These are phyloP conservation scores for Auricularia sp. DNA, from an alignment of 768 basidiomycete genomes.

Conservation along the genomic window DNA sequence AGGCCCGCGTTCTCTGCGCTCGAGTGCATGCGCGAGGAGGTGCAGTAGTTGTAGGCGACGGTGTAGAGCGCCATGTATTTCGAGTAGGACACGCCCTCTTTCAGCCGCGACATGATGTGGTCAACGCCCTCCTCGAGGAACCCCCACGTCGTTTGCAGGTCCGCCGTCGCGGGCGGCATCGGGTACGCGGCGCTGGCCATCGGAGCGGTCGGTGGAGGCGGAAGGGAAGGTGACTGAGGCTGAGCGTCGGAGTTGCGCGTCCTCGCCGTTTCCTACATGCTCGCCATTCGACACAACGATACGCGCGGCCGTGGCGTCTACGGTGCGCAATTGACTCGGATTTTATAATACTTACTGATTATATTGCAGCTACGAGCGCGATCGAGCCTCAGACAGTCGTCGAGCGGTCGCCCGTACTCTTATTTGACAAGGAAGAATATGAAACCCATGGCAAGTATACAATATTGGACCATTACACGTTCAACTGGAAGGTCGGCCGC, in stretches of 20 bases:
- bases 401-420: conserved; percentile 79
- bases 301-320: conserved; percentile 48
- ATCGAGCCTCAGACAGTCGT: conserved; percentile 59
- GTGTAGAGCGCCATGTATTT: conserved; percentile 87
- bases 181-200: neutral
- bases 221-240: no score
- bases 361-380: conserved; percentile 33
- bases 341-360: neutral
- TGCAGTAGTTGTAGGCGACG: conserved; percentile 97
- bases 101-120: conserved; percentile 86
- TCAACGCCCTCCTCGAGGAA: conserved; percentile 40
- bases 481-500: conserved; percentile 60
- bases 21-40: conserved; percentile 46
- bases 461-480: conserved; percentile 64
- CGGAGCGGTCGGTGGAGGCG: no score
- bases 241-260: no score
- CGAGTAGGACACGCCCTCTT: conserved; percentile 81
- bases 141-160: conserved; percentile 28
- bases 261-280: neutral
- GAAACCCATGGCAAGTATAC: conserved; percentile 51
- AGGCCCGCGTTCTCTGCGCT: conserved; percentile 26
- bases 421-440: conserved; percentile 66
- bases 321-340: conserved; percentile 29
- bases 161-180: conserved; percentile 1
- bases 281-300: neutral